These are phyloP conservation scores for Aspergillus mulundensis DNA, from an alignment of 495 filamentous ascomycete genomes.

Conservation along the genomic window DNA sequence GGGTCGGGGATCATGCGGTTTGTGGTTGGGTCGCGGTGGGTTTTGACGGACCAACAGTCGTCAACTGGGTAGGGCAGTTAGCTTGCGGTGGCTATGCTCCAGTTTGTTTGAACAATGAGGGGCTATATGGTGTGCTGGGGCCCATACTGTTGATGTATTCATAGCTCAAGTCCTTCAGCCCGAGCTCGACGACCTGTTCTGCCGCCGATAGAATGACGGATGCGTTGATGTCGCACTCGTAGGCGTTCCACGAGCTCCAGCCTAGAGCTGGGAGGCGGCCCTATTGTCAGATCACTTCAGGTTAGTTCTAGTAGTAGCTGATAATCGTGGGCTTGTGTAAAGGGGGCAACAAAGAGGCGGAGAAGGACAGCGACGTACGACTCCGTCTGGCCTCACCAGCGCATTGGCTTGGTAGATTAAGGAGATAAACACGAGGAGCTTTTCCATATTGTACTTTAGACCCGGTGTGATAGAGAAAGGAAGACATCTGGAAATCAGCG, in stretches of 20 bases:
- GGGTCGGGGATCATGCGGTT: constrained; percentile 52
- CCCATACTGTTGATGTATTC: neutral
- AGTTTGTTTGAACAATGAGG: too few species aligned
- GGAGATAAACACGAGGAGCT: neutral
- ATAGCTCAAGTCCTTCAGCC: neutral
- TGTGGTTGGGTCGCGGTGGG: constrained; percentile 38
- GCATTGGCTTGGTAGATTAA: neutral
- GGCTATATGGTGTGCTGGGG: neutral
- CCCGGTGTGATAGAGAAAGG: neutral
- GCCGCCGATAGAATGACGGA: constrained; percentile 34
- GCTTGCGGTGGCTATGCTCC: too few species aligned
- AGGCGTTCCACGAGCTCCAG: constrained; percentile 61
- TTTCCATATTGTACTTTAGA: neutral
- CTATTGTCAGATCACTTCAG: neutral
- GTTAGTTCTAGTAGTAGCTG: neutral
- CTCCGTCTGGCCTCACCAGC: neutral
- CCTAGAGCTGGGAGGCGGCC: constrained; percentile 45
- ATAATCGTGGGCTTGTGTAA: neutral
- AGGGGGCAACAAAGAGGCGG: neutral
- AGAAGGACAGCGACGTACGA: neutral
- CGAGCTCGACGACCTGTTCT: neutral
- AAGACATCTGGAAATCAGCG: neutral
- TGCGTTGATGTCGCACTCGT: constrained; percentile 53
- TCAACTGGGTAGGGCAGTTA: neutral
- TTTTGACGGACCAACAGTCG: too few species aligned